A percentile compares a stretch with the other conserved stretches of the same genome.
Evolutionary conservation across 1,139 yeast genomes (phyloP).

Genomic region (Sugiyamaella novakii): DNA sequence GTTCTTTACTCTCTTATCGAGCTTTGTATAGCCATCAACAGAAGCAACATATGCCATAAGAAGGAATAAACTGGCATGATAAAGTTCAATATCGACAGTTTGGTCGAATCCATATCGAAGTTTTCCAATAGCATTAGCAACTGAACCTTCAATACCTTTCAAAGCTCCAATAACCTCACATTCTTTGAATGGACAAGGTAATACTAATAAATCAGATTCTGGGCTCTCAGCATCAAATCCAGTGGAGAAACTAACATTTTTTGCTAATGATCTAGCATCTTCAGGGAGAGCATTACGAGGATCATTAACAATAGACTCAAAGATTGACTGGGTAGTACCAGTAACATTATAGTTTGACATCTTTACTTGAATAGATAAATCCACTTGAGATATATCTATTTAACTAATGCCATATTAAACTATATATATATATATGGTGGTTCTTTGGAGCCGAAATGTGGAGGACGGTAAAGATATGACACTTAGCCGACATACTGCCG

Average conservation of each 20-base stretch:
- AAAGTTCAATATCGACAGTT: constrained; percentile 34
- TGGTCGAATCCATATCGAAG: constrained; percentile 34
- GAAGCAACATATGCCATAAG: constrained; percentile 42
- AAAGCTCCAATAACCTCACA: constrained; percentile 42
- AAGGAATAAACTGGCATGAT: constrained; percentile 40
- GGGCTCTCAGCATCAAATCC: constrained; percentile 26
- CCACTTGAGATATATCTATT: neutral
- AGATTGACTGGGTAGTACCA: constrained; percentile 13
- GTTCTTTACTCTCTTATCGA: constrained; percentile 34
- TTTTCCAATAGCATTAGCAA: constrained; percentile 37
- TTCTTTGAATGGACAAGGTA: constrained; percentile 43
- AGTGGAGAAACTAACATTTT: constrained; percentile 32
- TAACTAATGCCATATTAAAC: neutral
- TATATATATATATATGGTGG: constrained; percentile 1
- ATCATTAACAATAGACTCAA: constrained; percentile 30
- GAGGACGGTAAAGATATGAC: neutral
- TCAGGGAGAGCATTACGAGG: constrained; percentile 32
- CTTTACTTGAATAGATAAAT: neutral
- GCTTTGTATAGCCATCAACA: constrained; percentile 40
- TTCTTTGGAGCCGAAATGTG: neutral
- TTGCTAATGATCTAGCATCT: constrained; percentile 31
- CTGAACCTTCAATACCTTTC: constrained; percentile 40
- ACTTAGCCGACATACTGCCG: neutral
- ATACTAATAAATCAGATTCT: constrained; percentile 22
- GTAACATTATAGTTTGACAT: constrained; percentile 10